A percentile compares a stretch with the other conserved stretches of the same genome.
Evolutionary conservation across 2,329 filamentous ascomycete species (phyloP).

Genomic region (Biscogniauxia marginata): DNA sequence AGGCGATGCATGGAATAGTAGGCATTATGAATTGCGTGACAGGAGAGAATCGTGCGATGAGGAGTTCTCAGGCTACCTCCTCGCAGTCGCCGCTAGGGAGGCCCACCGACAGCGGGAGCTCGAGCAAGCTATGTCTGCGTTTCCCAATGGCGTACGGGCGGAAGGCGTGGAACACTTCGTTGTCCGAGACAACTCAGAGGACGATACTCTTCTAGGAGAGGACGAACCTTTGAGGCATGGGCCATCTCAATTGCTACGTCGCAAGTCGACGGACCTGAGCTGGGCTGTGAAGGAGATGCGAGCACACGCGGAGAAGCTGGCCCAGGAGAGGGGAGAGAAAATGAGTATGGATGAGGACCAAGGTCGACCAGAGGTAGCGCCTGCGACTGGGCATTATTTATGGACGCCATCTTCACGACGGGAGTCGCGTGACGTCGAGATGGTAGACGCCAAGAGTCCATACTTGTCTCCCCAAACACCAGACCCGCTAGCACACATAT

Average conservation of each 20-base stretch:
- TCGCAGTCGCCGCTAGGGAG: slow-evolving; percentile 76
- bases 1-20: slow-evolving; percentile 29
- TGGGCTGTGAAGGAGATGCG: slow-evolving; percentile 84
- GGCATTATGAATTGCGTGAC: slow-evolving; percentile 38
- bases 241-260: slow-evolving; percentile 41
- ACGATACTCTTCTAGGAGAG: slow-evolving; percentile 44
- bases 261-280: slow-evolving; percentile 62
- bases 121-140: slow-evolving; percentile 73
- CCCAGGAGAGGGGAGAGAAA: slow-evolving; percentile 46
- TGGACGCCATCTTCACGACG: slow-evolving; percentile 30
- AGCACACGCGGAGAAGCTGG: slow-evolving; percentile 67
- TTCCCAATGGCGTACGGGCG: slow-evolving; percentile 67
- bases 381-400: slow-evolving; percentile 29
- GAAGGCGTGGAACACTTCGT: slow-evolving; percentile 71
- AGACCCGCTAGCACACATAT: slow-evolving; percentile 17
- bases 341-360: slow-evolving; percentile 33
- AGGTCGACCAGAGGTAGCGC: slow-evolving; percentile 32
- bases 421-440: slow-evolving; percentile 26
- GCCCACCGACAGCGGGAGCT: slow-evolving; percentile 73
- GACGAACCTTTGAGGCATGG: slow-evolving; percentile 39
- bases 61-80: slow-evolving; percentile 71
- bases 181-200: slow-evolving; percentile 62
- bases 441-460: slow-evolving; percentile 25
- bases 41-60: slow-evolving; percentile 73
- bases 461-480: slow-evolving; percentile 25